These are phyloP conservation scores for Phaeotremella skinneri DNA, from an alignment of 768 basidiomycete species.

Conservation along the genomic window DNA sequence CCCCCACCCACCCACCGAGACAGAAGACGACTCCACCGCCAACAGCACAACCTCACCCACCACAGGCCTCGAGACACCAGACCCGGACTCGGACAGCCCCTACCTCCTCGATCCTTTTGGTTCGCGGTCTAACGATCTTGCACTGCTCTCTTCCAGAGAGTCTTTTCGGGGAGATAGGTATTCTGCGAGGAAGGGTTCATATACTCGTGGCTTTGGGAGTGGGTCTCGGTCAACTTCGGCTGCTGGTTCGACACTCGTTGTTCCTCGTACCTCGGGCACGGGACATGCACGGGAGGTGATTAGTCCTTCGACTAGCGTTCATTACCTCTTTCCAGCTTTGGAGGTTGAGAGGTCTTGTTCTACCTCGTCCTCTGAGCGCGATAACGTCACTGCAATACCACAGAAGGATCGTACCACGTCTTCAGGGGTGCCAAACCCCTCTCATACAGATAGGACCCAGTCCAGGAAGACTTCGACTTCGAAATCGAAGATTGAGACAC, in stretches of 20 bases:
- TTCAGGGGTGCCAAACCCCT: background rate
- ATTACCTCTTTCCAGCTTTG: conserved; percentile 41
- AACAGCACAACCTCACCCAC: background rate
- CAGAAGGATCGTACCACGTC: conserved; percentile 12
- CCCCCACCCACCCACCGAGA: background rate
- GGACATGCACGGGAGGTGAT: conserved; percentile 24
- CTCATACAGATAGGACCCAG: background rate
- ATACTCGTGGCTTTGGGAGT: no score
- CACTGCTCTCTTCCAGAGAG: conserved; percentile 11
- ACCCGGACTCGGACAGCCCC: no score
- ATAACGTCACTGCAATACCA: conserved; percentile 19
- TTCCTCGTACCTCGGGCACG: conserved; percentile 6
- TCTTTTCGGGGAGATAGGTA: conserved; percentile 7
- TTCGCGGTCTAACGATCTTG: conserved; percentile 20
- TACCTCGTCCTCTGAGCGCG: no score
- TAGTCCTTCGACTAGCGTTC: conserved; percentile 29
- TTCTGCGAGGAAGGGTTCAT: no score
- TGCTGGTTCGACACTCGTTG: conserved; percentile 6
- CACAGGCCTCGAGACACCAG: conserved; percentile 12
- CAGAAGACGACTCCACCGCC: background rate
- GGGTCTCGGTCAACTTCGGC: conserved; percentile 13
- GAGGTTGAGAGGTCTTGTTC: no score
- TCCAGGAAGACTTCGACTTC: background rate
- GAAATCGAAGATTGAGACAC: conserved; percentile 1
- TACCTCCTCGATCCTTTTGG: conserved; percentile 31